Percentiles rank a stretch among this genome's conserved stretches.
Evolutionary conservation across 1,139 yeast species (phyloP).

Genomic region (Pichia sp.): DNA sequence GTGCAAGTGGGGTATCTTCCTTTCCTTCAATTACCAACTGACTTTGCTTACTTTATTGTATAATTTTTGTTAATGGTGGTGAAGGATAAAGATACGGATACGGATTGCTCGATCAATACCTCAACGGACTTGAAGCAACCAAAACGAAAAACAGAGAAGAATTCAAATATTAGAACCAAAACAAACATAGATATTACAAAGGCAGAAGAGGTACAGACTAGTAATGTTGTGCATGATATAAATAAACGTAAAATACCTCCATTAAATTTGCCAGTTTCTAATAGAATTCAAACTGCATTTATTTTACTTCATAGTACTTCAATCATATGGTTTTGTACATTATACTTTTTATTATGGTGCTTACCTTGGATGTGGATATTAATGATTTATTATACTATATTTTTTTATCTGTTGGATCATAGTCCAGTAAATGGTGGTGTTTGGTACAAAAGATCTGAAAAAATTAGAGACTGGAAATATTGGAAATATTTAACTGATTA

Average conservation of each 20-base stretch:
- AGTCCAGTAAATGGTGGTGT: conserved; percentile 73
- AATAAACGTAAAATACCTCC: conserved; percentile 1
- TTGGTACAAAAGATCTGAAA: conserved; percentile 47
- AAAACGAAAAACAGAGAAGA: not conserved
- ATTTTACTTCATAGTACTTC: conserved; percentile 74
- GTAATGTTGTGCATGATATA: not conserved
- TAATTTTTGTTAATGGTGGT: not conserved
- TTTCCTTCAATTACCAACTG: not conserved
- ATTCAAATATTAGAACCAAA: not conserved
- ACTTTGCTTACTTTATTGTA: not conserved
- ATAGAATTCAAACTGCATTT: conserved; percentile 50
- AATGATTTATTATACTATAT: conserved; percentile 42
- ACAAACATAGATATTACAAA: not conserved
- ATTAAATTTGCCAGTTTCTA: conserved; percentile 34
- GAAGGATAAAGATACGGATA: not conserved
- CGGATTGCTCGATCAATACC: not conserved
- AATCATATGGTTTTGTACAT: conserved; percentile 53
- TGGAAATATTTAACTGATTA: conserved; percentile 75
- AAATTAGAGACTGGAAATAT: conserved; percentile 51
- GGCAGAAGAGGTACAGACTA: not conserved
- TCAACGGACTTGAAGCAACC: not conserved
- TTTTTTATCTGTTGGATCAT: conserved; percentile 54
- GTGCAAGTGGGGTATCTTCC: not conserved
- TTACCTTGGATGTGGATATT: conserved; percentile 54
- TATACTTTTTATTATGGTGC: conserved; percentile 37